A percentile compares a stretch with the other conserved stretches of the same genome.
phyloP scores from a whole-genome alignment of 169 alveolate genomes.

The Plasmodium vivax region DNA sequence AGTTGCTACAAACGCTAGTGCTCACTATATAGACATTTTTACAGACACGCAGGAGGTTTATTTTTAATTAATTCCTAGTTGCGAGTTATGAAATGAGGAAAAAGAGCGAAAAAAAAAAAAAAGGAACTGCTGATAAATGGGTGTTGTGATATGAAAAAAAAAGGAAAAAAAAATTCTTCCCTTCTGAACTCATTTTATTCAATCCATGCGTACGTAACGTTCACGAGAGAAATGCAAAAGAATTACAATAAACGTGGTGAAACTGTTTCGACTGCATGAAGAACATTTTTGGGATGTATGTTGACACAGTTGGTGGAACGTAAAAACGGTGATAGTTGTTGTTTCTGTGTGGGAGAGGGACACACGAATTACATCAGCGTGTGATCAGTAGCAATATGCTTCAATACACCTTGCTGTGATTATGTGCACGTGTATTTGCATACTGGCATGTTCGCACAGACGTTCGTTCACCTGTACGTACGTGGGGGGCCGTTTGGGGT shows the following conservation, averaged over 20 bases:
- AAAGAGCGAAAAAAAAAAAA: not conserved
- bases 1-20: not conserved
- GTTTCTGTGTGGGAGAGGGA: not conserved
- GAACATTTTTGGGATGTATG: not conserved
- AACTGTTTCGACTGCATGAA: not conserved
- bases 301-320: not conserved
- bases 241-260: not conserved
- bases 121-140: not conserved
- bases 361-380: not conserved
- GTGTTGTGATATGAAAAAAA: not conserved
- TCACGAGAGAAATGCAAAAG: not conserved
- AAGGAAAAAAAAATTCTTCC: not conserved
- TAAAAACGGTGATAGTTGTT: not conserved
- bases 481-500: not conserved
- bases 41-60: not conserved
- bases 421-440: not conserved
- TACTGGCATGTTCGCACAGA: not conserved
- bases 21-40: not conserved
- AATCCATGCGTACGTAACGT: not conserved
- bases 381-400: not conserved
- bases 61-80: conserved; percentile 12
- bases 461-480: conserved; percentile 13
- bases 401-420: not conserved
- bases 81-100: not conserved
- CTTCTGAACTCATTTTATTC: not conserved